Evolutionary conservation across 2,329 filamentous ascomycete species (phyloP), one percentile per base, ranked within the genome.

Genomic region (Apiospora rasikravindrae): DNA sequence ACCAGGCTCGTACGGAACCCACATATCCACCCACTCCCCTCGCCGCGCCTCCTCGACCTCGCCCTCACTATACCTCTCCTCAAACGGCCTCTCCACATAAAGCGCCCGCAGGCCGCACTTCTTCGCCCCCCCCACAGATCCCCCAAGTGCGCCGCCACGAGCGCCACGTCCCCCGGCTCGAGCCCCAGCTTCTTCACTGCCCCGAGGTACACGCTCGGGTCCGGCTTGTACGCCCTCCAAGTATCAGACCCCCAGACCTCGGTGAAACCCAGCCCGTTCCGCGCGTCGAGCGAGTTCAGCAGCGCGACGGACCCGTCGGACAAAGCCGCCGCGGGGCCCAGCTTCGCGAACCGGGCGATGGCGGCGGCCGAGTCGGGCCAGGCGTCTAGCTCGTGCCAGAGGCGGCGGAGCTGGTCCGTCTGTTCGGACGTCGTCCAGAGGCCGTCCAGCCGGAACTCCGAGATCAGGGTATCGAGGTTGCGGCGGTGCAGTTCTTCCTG

Each of bases 211-310:
- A 90, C 88, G 71, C 77, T 81, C 5, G 85, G 84, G 69, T 86
- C 85, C 0, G 90, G 90, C 80, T 92, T 92, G 77, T 91, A 92
- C 0, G 88, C 86, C 29, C 84, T 82, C 76, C 91, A 92, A 72
- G 89, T 82, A 77, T 90, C 89, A 0, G 88, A 87, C 29, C 86
- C 88, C 74, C 88, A 84, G 49, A 91, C 74, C 70, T 87, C 83
- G 37, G 83, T 85, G 77, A 90, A 92, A 0, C 83, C 83, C 71
- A 92, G 82, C 2, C 80, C 77, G 14, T 84, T 86, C 76, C 87
- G 81, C 45, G 77, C 74, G 26, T 84, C 81, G 70, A 92, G 83
- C 76, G 91, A 89, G 1, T 82, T 75, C 33, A 91, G 82, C 7
- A 92, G 81, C 10, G 82, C 81, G 0, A 86, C 77, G 75, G 91